These are phyloP conservation scores for Boletus sp. DNA, from an alignment of 768 basidiomycete genomes.

Conservation along the genomic window DNA sequence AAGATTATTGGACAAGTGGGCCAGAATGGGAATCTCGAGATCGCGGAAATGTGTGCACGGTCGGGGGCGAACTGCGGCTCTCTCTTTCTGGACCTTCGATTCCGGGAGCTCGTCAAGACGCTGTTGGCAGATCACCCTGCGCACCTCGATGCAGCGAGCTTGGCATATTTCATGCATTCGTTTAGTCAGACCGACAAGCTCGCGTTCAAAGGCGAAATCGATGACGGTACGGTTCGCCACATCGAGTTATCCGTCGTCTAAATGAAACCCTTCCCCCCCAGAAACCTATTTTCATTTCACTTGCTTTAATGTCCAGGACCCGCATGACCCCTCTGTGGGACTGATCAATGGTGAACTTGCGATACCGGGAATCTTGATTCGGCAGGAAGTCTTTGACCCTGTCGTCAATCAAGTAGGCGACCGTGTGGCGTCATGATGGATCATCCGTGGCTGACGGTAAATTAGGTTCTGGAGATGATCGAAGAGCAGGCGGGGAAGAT, in stretches of 20 bases:
- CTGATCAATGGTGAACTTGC: conserved; percentile 79
- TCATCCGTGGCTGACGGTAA: conserved; percentile 6
- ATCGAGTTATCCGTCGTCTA: background rate
- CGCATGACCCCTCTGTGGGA: conserved; percentile 75
- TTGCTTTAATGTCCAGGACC: conserved; percentile 85
- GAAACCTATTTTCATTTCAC: conserved; percentile 86
- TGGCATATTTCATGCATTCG: conserved; percentile 86
- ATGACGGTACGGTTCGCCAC: conserved; percentile 57
- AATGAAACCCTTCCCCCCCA: conserved; percentile 33
- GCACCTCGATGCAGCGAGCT: conserved; percentile 75
- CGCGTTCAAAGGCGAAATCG: conserved; percentile 63
- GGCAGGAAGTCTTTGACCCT: conserved; percentile 85
- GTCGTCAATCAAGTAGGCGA: conserved; percentile 68
- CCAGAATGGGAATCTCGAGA: conserved; percentile 76
- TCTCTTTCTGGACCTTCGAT: conserved; percentile 83
- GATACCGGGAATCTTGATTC: conserved; percentile 75
- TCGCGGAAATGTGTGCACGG: conserved; percentile 86
- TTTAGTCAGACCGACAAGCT: conserved; percentile 90
- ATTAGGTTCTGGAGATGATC: conserved; percentile 71
- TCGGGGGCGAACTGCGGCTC: conserved; percentile 87
- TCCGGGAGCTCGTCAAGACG: conserved; percentile 74
- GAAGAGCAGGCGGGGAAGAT: conserved; percentile 69
- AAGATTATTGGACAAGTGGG: conserved; percentile 80
- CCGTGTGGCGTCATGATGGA: conserved; percentile 3
- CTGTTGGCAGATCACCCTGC: conserved; percentile 80